phyloP scores from a whole-genome alignment of 495 filamentous ascomycete genomes.

The Daldinia vernicosa region DNA sequence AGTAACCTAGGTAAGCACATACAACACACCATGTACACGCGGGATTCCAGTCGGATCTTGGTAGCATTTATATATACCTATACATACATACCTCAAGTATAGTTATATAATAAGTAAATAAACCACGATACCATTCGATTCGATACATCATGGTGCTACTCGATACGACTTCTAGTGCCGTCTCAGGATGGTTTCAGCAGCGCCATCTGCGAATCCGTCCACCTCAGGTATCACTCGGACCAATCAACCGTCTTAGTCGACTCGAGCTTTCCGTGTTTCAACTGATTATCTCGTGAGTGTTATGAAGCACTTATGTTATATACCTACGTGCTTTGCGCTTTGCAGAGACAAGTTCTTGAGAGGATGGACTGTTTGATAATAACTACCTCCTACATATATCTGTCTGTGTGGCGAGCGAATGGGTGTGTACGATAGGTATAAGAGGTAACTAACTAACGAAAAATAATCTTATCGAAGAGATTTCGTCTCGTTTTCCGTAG shows the following conservation, averaged over 20 bases:
- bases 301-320: not conserved
- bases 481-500: too few relatives aligned
- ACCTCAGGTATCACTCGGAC: not conserved
- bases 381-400: too few relatives aligned
- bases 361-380: not conserved
- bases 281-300: not conserved
- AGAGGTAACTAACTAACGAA: not conserved
- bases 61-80: not conserved
- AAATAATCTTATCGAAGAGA: not conserved
- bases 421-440: not conserved
- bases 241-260: constrained; percentile 6
- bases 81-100: too few relatives aligned
- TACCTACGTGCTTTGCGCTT: not conserved
- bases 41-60: not conserved
- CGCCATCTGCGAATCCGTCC: not conserved
- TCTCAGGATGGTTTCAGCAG: constrained; percentile 48
- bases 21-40: not conserved
- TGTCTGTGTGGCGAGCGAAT: too few relatives aligned
- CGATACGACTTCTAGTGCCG: constrained; percentile 13
- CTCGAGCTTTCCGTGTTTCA: constrained; percentile 32
- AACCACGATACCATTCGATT: not conserved
- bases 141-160: not conserved
- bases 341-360: not conserved
- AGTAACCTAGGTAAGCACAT: too few relatives aligned
- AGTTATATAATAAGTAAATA: too few relatives aligned